Evolutionary conservation across 2,329 filamentous ascomycete species (phyloP), one percentile per base, ranked within the genome.

Genomic region (Penicillium griseofulvum): DNA sequence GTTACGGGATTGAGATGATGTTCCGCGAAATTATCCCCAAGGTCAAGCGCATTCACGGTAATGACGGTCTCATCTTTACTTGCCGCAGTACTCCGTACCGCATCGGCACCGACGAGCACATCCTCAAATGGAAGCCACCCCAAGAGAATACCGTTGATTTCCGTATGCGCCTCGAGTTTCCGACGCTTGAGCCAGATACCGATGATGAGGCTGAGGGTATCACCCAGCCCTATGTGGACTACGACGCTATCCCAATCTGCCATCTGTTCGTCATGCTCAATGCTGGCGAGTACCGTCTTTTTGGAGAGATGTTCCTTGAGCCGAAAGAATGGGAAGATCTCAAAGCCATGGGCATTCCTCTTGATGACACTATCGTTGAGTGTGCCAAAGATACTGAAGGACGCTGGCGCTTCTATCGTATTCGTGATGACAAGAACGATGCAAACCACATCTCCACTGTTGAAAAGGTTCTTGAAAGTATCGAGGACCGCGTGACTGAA

Each of bases 51-150:
- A 74, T 78, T 38, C 94, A 99, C 71, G 92, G 93, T 59, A 97
- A 97, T 72, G 94, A 99, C 71, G 94, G 94, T 6, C 82, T 99
- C 44, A 96, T 99, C 68, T 99, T 97, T 75, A 97, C 94, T n/a
- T 96, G 93, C 76, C 86, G 90, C 60, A 88, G 86, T 65, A 91
- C 90, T 17, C 83, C 87, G 10, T 99, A 99, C 78, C 87, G 87
- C 65, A 87, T 89, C 62, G 94, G 94, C 63, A 99, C 94, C 12
- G 94, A 99, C 74, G 84, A 85, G 47, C 88, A 96, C 71, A 99
- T 97, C 60, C 80, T 99, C 37, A 99, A 99, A 74, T 99, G 94
- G 94, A 99, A 99, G 76, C 91, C 93, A 0, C 90, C 91, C 4
- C 82, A 90, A 62, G 94, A 99, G 73, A 99, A 99, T 77, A 96